These are phyloP conservation scores for Umbilicus rupestris DNA, from an alignment of 164 flowering plant species.

Conservation along the genomic window DNA sequence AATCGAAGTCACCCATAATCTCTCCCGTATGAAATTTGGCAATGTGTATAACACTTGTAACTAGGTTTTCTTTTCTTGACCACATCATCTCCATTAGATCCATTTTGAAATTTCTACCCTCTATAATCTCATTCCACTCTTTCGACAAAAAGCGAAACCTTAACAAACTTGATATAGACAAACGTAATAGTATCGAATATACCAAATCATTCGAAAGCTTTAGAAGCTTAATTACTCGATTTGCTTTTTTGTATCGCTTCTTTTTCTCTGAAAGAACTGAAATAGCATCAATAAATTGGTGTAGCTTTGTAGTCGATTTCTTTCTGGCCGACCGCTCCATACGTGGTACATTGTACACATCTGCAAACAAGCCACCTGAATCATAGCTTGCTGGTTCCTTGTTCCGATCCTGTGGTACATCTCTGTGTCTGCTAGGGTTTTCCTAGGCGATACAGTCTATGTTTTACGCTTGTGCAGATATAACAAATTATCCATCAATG, in stretches of 20 bases:
- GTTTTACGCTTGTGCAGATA: too few species aligned
- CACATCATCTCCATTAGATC: neutral
- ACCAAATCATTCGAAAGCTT: neutral
- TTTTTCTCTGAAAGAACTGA: too few species aligned
- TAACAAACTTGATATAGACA: neutral
- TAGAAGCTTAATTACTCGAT: neutral
- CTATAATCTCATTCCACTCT: neutral
- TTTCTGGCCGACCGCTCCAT: too few species aligned
- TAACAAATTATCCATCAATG: too few species aligned
- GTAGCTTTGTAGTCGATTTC: too few species aligned
- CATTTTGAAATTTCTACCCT: neutral
- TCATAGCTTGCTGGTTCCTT: too few species aligned
- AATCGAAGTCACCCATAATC: neutral
- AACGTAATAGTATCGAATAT: neutral
- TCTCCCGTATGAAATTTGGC: neutral
- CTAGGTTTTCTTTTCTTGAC: neutral
- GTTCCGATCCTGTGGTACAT: too few species aligned
- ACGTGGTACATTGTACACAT: too few species aligned
- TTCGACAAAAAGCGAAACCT: neutral
- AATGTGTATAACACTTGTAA: neutral
- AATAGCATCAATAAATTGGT: too few species aligned
- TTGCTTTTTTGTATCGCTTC: neutral
- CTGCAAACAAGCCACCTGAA: too few species aligned
- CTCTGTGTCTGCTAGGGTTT: too few species aligned
- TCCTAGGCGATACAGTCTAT: too few species aligned